Percentiles rank a stretch among this genome's conserved stretches.
phyloP scores from a whole-genome alignment of 2,329 filamentous ascomycete genomes.

The Xylariaceae sp. region DNA sequence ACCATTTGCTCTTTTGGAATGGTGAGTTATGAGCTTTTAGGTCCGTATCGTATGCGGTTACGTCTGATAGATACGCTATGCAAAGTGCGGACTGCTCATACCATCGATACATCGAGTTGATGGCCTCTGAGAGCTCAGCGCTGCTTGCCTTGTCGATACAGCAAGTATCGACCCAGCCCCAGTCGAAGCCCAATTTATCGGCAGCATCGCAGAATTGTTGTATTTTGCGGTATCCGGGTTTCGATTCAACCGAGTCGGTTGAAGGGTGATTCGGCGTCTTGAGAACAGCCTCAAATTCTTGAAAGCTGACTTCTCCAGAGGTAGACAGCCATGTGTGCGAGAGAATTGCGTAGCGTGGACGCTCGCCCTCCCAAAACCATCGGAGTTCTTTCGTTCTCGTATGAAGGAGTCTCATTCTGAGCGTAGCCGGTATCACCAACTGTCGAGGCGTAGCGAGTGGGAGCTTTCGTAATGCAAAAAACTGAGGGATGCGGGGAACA shows the following conservation, averaged over 20 bases:
- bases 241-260: neutral
- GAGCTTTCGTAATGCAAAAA: too few relatives aligned
- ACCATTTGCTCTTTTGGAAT: neutral
- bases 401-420: conserved; percentile 1
- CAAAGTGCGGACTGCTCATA: neutral
- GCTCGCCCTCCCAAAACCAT: neutral
- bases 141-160: too few relatives aligned
- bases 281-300: neutral
- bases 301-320: neutral
- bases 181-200: neutral
- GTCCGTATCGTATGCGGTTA: neutral
- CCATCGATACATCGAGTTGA: too few relatives aligned
- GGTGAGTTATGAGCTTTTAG: neutral
- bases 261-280: neutral
- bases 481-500: too few relatives aligned
- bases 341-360: neutral
- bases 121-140: too few relatives aligned
- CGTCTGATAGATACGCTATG: neutral
- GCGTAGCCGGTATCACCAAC: too few relatives aligned
- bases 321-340: neutral
- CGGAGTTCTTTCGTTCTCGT: neutral
- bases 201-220: neutral
- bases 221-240: neutral
- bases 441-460: too few relatives aligned
- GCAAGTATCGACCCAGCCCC: conserved; percentile 2